Conservation (phyloP, 2,329 filamentous ascomycete genomes). For the Exophiala calicioides region DNA sequence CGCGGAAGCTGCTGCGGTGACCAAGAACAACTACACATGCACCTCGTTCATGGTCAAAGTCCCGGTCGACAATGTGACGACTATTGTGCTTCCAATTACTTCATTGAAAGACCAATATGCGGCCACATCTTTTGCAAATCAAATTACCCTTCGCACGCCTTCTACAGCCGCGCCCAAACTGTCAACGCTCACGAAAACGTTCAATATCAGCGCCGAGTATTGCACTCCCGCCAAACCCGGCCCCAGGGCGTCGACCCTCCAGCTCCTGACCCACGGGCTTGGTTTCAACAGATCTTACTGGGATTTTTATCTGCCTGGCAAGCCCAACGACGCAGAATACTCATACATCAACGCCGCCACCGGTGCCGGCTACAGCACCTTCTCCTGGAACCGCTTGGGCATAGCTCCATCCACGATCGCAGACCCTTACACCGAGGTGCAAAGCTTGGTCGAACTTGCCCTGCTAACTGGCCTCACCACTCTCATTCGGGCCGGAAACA, state of each 20-base stretch:
- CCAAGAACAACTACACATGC: conserved; percentile 22
- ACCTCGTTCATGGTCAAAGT: conserved; percentile 22
- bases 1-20: conserved; percentile 1
- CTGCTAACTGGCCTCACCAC: conserved; percentile 41
- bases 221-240: conserved; percentile 17
- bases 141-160: conserved; percentile 89
- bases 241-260: conserved; percentile 21
- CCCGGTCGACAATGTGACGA: conserved; percentile 20
- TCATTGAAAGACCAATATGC: conserved; percentile 17
- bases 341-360: conserved; percentile 22
- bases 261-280: conserved; percentile 22
- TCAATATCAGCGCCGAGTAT: conserved; percentile 63
- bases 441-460: conserved; percentile 42
- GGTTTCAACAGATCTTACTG: conserved; percentile 29
- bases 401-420: conserved; percentile 40
- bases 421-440: conserved; percentile 43
- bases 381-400: conserved; percentile 45
- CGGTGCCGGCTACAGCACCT: conserved; percentile 41
- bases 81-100: conserved; percentile 21
- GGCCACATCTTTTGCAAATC: conserved; percentile 35
- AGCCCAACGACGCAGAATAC: conserved; percentile 21
- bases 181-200: conserved; percentile 85
- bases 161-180: conserved; percentile 57
- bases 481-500: conserved; percentile 25
- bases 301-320: conserved; percentile 24